Base-by-base conservation (phyloP, 1,284 basidiomycete species). In the Ustilago loliicola region DNA sequence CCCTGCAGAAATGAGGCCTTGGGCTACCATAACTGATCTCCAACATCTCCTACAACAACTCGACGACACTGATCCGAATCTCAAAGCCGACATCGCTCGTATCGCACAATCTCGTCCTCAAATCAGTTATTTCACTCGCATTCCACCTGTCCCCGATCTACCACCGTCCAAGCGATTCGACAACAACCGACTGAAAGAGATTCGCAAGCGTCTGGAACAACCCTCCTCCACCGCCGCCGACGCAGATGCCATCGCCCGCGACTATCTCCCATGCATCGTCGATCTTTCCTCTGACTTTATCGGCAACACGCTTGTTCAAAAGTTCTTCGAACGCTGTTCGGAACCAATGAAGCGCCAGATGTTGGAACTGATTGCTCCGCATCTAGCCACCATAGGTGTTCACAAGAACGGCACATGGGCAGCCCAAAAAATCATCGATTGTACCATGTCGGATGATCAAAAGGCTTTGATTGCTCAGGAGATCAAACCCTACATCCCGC, bases 351-450 rank as follows among this genome's bases (percentile, higher is more conserved):
- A 96, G 79, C 90, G 94, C 76, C 91, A 91, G 19, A 95, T 99
- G 94, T 89, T 99, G 52, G 95, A 98, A 84, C 92, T 95, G 53
- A 92, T 99, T 68, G 91, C 92, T 2, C 97, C 97, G 60, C 93
- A 97, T 86, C 89, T 99, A 27, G 97, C 96, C 29, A 94, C 94
- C 90, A 97, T 98, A 78, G 97, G 97, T 56, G 95, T 96, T 59
- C 97, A 99, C 89, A 99, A 99, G 89, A 99, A 99, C 82, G 97
- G 97, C 45, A 99, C 97, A 0, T 99, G 97, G 97, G 96, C 97
- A 0, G 96, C 96, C 2, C 97, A 99, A 87, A 84, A 87, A 90
- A 96, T 98, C 85, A 98, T 99, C 78, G 96, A 98, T 88, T 80
- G 79, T 57, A 93, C 96, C 50, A 90, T 91, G 62, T 92, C 90